Evolutionary conservation across 148 eudicot genomes (phyloP).

Genomic region (Pharnaceum exiguum): DNA sequence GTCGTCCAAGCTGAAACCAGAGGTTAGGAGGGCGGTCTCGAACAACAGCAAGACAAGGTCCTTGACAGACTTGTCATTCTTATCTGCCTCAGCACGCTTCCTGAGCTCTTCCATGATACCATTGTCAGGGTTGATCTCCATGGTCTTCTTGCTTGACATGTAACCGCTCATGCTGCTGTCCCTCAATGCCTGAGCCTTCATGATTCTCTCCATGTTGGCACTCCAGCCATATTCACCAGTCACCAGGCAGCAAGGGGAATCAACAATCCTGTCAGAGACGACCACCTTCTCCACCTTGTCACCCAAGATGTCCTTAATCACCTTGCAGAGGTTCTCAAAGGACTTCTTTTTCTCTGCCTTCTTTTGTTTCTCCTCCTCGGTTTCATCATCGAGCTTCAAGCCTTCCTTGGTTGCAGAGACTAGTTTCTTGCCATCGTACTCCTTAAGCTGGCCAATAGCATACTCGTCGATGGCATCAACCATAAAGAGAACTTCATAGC

Average conservation of each 20-base stretch:
- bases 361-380: slow-evolving; percentile 72
- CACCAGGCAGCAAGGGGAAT: slow-evolving; percentile 86
- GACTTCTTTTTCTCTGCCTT: slow-evolving; percentile 84
- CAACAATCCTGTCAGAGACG: slow-evolving; percentile 81
- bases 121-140: slow-evolving; percentile 91
- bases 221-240: slow-evolving; percentile 94
- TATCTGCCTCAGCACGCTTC: slow-evolving; percentile 84
- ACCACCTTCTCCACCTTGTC: slow-evolving; percentile 85
- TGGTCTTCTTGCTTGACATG: slow-evolving; percentile 95
- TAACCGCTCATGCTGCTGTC: slow-evolving; percentile 81
- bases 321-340: slow-evolving; percentile 78
- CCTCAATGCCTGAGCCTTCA: slow-evolving; percentile 92
- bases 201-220: slow-evolving; percentile 91
- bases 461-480: slow-evolving; percentile 96
- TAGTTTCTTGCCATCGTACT: slow-evolving; percentile 86
- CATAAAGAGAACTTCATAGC: slow-evolving; percentile 84
- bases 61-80: slow-evolving; percentile 86
- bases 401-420: slow-evolving; percentile 91
- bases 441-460: slow-evolving; percentile 81
- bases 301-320: slow-evolving; percentile 76
- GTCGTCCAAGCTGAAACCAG: slow-evolving; percentile 82
- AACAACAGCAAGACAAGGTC: slow-evolving; percentile 77
- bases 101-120: slow-evolving; percentile 90
- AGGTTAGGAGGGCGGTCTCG: slow-evolving; percentile 77
- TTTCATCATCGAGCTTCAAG: slow-evolving; percentile 73